Evolutionary conservation across 2,329 filamentous ascomycete species (phyloP).

Genomic region (Incumbomyces delicatus): DNA sequence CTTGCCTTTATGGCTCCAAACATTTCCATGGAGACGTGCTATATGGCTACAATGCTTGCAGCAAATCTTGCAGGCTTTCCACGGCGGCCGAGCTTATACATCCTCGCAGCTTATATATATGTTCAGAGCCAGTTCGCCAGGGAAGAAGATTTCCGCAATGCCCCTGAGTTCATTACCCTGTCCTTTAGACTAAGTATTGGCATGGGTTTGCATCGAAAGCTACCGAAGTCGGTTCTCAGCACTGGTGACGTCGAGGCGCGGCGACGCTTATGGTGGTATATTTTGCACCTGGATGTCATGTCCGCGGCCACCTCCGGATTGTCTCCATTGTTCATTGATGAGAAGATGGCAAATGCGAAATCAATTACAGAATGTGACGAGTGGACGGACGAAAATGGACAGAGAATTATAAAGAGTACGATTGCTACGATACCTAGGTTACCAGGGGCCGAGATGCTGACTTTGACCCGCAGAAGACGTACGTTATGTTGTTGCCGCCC

Average conservation of each 20-base stretch:
- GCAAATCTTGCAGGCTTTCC: constrained; percentile 15
- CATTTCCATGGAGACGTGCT: constrained; percentile 13
- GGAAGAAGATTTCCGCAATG: constrained; percentile 18
- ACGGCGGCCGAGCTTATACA: constrained; percentile 13
- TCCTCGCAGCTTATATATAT: constrained; percentile 16
- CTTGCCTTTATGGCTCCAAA: constrained; percentile 4
- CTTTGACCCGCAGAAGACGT: constrained; percentile 10
- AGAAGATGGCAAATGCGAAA: constrained; percentile 16
- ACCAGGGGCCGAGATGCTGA: not conserved
- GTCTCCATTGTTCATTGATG: constrained; percentile 17
- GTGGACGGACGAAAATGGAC: not conserved
- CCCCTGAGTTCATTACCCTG: constrained; percentile 16
- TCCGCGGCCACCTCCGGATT: constrained; percentile 14
- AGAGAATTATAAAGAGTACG: not conserved
- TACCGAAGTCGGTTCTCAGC: constrained; percentile 10
- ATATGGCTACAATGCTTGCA: constrained; percentile 11
- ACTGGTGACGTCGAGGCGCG: constrained; percentile 14
- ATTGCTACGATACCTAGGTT: no score
- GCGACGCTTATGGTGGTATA: constrained; percentile 18
- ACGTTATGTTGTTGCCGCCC: constrained; percentile 15
- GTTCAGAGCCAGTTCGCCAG: constrained; percentile 17
- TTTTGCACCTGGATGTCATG: constrained; percentile 18
- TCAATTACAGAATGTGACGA: constrained; percentile 12
- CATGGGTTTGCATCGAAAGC: constrained; percentile 16
- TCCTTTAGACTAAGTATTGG: constrained; percentile 16